These are phyloP conservation scores for Calocybe cyanea DNA, from an alignment of 768 basidiomycete species.

Conservation along the genomic window DNA sequence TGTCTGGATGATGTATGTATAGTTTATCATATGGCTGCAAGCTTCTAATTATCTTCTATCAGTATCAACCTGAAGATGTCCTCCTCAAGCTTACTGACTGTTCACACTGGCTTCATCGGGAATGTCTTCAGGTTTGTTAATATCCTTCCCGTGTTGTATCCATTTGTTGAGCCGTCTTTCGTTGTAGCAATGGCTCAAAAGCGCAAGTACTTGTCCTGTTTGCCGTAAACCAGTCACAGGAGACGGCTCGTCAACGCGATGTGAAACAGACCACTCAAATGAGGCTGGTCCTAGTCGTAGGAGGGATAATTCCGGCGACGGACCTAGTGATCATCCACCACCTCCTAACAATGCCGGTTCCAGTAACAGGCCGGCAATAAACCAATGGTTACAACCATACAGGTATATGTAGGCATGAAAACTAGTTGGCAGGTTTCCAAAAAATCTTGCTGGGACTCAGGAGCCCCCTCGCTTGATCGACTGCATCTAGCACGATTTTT, in stretches of 20 bases:
- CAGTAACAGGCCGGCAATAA: background rate
- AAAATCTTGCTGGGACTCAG: too few relatives aligned
- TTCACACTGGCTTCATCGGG: slow-evolving; percentile 77
- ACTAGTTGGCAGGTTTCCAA: too few relatives aligned
- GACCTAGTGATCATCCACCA: slow-evolving; percentile 1
- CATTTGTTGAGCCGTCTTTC: slow-evolving; percentile 6
- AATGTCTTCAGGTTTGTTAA: slow-evolving; percentile 63
- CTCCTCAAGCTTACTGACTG: slow-evolving; percentile 69
- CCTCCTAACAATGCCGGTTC: background rate
- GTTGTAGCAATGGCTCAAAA: slow-evolving; percentile 73
- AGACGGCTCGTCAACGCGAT: background rate
- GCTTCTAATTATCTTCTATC: slow-evolving; percentile 3
- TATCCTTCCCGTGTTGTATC: background rate
- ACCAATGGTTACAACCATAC: slow-evolving; percentile 4
- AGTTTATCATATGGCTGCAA: slow-evolving; percentile 9
- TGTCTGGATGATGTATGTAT: slow-evolving; percentile 76
- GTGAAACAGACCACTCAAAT: slow-evolving; percentile 4
- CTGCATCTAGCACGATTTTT: background rate
- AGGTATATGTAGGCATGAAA: slow-evolving; percentile 4
- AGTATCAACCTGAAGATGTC: slow-evolving; percentile 64
- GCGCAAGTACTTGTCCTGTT: slow-evolving; percentile 76
- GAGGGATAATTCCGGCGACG: slow-evolving; percentile 8
- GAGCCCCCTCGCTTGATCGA: background rate
- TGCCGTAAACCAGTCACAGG: slow-evolving; percentile 59
- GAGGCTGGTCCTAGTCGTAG: slow-evolving; percentile 15